Evolutionary conservation across 441 rosid genomes (phyloP).

Genomic region (Populus hybrid): DNA sequence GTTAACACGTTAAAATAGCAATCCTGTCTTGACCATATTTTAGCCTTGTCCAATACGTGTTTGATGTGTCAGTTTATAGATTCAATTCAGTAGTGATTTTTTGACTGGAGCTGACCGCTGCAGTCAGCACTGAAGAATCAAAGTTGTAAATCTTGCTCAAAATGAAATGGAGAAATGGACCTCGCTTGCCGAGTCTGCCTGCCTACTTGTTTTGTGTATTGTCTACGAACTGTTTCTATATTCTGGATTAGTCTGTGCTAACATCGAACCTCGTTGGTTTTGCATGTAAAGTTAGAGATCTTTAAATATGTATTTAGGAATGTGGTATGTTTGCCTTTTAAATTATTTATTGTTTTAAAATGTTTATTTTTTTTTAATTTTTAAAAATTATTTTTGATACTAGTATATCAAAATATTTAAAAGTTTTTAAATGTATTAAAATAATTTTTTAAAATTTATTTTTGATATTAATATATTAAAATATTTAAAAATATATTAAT

Average conservation of each 20-base stretch:
- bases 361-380: no score
- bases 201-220: background rate
- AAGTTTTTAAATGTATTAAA: no score
- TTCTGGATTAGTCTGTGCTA: background rate
- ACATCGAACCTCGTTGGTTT: background rate
- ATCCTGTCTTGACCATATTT: background rate
- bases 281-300: background rate
- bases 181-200: background rate
- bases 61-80: constrained; percentile 9
- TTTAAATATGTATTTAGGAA: no score
- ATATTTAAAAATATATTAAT: no score
- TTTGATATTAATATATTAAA: no score
- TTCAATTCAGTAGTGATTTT: background rate
- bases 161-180: background rate
- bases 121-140: background rate
- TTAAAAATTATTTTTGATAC: no score
- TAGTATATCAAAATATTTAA: no score
- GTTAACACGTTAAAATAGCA: constrained; percentile 27
- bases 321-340: no score
- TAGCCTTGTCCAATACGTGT: constrained; percentile 1
- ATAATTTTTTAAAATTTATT: no score
- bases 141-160: background rate
- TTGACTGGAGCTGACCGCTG: background rate
- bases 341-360: no score
- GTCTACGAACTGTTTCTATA: background rate